Evolutionary conservation across 2,329 filamentous ascomycete genomes (phyloP).

Genomic region (Venturiaceae sp.): DNA sequence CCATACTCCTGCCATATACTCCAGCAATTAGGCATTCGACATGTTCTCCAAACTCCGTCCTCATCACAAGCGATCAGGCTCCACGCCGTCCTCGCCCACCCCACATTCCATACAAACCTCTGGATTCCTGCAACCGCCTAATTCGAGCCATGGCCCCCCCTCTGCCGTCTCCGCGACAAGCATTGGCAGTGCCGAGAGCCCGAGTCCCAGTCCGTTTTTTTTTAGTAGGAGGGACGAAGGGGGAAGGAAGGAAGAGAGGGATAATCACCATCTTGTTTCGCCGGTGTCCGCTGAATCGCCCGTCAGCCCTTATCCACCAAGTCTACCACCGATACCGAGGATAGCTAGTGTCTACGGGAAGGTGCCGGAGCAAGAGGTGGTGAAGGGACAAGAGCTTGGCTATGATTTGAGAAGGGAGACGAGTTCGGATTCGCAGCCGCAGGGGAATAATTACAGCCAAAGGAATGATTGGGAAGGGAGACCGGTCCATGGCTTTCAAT

Average conservation of each 20-base stretch:
- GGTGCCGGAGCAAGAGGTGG: not conserved
- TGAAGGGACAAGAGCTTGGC: not conserved
- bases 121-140: conserved; percentile 13
- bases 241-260: not conserved
- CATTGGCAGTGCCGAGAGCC: not conserved
- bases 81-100: conserved; percentile 23
- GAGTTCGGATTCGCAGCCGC: not conserved
- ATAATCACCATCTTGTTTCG: not conserved
- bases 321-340: conserved; percentile 28
- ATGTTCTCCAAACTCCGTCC: conserved; percentile 29
- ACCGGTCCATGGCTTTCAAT: not conserved
- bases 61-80: conserved; percentile 27
- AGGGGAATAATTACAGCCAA: not conserved
- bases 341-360: conserved; percentile 18
- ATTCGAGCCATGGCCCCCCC: conserved; percentile 13
- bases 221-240: not conserved
- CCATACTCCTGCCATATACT: not conserved
- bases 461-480: not conserved
- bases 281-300: conserved; percentile 17
- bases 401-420: not conserved
- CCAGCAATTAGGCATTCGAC: not conserved
- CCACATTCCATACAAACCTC: conserved; percentile 17
- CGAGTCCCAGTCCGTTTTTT: not conserved
- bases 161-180: conserved; percentile 12
- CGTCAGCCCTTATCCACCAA: conserved; percentile 26